phyloP scores from a whole-genome alignment of 768 basidiomycete genomes.

The Collybia sp. region DNA sequence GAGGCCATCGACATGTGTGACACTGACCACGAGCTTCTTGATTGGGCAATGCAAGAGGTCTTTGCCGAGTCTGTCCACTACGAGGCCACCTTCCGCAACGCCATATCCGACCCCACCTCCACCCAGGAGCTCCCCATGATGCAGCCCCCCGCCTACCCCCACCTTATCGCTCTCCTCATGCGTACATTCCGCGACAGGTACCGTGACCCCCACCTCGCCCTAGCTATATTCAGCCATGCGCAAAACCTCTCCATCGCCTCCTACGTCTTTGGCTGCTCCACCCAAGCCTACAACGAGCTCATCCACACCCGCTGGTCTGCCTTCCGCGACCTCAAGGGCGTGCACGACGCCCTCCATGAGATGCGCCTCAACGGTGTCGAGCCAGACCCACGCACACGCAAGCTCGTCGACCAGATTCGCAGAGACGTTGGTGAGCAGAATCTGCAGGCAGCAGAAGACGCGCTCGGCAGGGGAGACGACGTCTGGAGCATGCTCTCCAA shows the following conservation, averaged over 20 bases:
- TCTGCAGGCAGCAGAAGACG: conserved; percentile 44
- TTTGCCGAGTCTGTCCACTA: conserved; percentile 56
- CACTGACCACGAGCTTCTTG: conserved; percentile 65
- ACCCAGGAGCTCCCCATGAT: conserved; percentile 29
- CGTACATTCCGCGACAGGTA: conserved; percentile 74
- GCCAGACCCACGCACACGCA: conserved; percentile 54
- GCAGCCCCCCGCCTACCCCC: conserved; percentile 67
- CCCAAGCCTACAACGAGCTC: conserved; percentile 84
- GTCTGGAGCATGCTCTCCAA: conserved; percentile 45
- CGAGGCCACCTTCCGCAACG: conserved; percentile 40
- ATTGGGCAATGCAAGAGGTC: conserved; percentile 68
- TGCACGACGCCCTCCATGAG: conserved; percentile 69
- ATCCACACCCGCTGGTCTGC: conserved; percentile 80
- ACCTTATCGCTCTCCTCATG: conserved; percentile 76
- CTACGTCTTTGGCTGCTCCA: conserved; percentile 88
- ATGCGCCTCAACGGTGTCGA: conserved; percentile 80
- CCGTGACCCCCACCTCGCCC: conserved; percentile 72
- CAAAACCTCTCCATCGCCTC: conserved; percentile 69
- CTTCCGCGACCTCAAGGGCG: conserved; percentile 78
- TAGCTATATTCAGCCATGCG: conserved; percentile 80
- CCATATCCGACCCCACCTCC: conserved; percentile 20
- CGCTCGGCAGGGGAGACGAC: conserved; percentile 37
- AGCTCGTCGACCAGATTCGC: conserved; percentile 58
- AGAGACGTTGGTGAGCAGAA: conserved; percentile 56
- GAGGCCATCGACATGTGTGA: conserved; percentile 69